phyloP scores from a whole-genome alignment of 2,329 filamentous ascomycete genomes.

The Pseudogymnoascus sp. region DNA sequence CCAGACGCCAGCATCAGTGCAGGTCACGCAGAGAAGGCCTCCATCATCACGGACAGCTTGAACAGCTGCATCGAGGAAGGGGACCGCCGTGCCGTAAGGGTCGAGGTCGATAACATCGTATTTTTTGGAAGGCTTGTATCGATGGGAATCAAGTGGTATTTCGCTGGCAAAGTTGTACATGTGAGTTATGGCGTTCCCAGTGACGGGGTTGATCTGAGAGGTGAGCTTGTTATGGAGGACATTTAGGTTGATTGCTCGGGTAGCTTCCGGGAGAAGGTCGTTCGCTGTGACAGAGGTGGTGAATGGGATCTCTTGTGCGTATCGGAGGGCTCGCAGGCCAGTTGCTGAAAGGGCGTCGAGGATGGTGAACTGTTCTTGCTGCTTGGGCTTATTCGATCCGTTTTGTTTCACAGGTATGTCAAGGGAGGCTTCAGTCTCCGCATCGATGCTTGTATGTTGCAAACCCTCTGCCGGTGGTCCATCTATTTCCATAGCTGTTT shows the following conservation, averaged over 20 bases:
- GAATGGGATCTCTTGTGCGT: slow-evolving; percentile 84
- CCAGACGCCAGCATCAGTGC: slow-evolving; percentile 92
- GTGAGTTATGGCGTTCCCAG: slow-evolving; percentile 77
- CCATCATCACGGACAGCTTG: slow-evolving; percentile 78
- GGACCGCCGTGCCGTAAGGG: slow-evolving; percentile 87
- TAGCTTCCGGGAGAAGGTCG: slow-evolving; percentile 71
- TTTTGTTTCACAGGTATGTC: background rate
- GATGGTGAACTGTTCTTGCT: slow-evolving; percentile 55
- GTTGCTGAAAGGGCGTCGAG: slow-evolving; percentile 93
- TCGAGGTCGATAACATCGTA: slow-evolving; percentile 97
- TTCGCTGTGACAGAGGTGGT: slow-evolving; percentile 79
- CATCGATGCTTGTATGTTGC: background rate
- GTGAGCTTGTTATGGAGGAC: slow-evolving; percentile 72
- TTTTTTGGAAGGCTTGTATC: slow-evolving; percentile 40
- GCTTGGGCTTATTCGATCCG: background rate
- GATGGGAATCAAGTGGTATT: slow-evolving; percentile 32
- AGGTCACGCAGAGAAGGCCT: slow-evolving; percentile 87
- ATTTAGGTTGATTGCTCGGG: slow-evolving; percentile 75
- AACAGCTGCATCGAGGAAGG: slow-evolving; percentile 85
- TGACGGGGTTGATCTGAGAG: slow-evolving; percentile 62
- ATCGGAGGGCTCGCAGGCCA: slow-evolving; percentile 81
- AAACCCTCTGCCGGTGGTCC: background rate
- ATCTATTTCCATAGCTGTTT: background rate
- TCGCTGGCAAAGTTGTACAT: slow-evolving; percentile 71
- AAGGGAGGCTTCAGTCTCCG: background rate